These are phyloP conservation scores for Ophiocordyceps camponoti-floridani DNA, from an alignment of 2,329 filamentous ascomycete species.

Conservation along the genomic window DNA sequence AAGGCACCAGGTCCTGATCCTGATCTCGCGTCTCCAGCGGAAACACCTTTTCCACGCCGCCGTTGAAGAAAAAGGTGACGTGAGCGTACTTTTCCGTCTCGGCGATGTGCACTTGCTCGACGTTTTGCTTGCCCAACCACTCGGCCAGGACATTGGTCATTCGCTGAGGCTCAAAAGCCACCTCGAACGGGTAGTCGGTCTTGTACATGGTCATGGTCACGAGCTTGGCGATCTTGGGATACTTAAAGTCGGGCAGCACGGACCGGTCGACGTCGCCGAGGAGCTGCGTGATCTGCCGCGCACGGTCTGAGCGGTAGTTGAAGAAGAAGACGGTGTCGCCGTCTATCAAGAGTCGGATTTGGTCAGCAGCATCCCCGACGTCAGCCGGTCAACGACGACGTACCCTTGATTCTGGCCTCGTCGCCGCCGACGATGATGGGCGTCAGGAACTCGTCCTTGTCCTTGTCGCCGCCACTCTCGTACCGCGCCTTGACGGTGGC, in stretches of 20 bases:
- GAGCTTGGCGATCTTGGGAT: slow-evolving; percentile 68
- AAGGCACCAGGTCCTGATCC: slow-evolving; percentile 59
- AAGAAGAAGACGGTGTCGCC: slow-evolving; percentile 97
- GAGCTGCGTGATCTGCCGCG: slow-evolving; percentile 88
- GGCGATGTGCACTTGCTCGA: slow-evolving; percentile 89
- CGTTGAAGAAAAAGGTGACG: slow-evolving; percentile 99
- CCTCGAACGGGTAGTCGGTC: slow-evolving; percentile 74
- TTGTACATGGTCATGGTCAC: slow-evolving; percentile 99
- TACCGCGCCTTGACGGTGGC: slow-evolving; percentile 79
- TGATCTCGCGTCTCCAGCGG: slow-evolving; percentile 81
- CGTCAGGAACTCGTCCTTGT: slow-evolving; percentile 96
- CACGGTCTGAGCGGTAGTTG: slow-evolving; percentile 98
- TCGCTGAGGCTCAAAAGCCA: slow-evolving; percentile 84
- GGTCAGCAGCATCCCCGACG: slow-evolving; percentile 2
- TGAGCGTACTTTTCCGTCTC: slow-evolving; percentile 99
- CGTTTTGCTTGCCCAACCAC: slow-evolving; percentile 75
- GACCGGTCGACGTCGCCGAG: slow-evolving; percentile 85
- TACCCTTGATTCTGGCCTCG: slow-evolving; percentile 70
- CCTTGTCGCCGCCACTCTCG: slow-evolving; percentile 43
- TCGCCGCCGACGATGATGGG: slow-evolving; percentile 88
- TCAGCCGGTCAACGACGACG: slow-evolving; percentile 5
- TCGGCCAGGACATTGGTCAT: slow-evolving; percentile 99
- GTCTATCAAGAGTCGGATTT: too few relatives aligned
- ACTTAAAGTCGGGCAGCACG: slow-evolving; percentile 77
- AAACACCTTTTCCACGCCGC: slow-evolving; percentile 93